Conservation (phyloP, 2,329 filamentous ascomycete genomes). For the Onygenales sp. region DNA sequence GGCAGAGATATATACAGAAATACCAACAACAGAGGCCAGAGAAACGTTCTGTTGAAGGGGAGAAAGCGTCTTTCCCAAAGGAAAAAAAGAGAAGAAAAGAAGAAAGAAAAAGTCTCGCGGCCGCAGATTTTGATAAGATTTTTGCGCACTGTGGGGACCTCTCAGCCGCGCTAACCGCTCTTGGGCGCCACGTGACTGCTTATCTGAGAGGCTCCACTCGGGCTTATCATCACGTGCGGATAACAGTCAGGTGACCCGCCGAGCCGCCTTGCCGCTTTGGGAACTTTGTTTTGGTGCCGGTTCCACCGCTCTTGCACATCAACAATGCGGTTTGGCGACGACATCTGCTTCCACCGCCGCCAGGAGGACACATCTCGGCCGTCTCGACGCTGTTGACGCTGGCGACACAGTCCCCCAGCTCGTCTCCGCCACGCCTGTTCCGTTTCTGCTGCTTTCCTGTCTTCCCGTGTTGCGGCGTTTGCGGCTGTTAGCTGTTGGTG, state of each 20-base stretch:
- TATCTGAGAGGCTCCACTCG: neutral
- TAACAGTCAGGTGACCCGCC: neutral
- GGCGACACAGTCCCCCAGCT: too few relatives aligned
- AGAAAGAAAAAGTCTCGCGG: constrained; percentile 9
- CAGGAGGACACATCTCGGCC: neutral
- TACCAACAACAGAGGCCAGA: constrained; percentile 35
- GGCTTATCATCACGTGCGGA: neutral
- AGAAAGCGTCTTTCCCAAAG: constrained; percentile 50
- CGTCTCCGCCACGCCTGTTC: too few relatives aligned
- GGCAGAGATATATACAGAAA: constrained; percentile 18
- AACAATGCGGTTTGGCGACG: constrained; percentile 4
- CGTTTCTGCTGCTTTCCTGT: too few relatives aligned
- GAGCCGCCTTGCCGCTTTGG: constrained; percentile 8
- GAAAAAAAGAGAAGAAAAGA: constrained; percentile 38
- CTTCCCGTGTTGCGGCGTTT: too few relatives aligned
- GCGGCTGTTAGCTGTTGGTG: too few relatives aligned
- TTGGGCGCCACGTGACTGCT: neutral
- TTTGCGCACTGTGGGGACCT: constrained; percentile 1
- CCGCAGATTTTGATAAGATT: neutral
- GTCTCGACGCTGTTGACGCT: too few relatives aligned
- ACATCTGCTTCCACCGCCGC: neutral
- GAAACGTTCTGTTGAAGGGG: constrained; percentile 48
- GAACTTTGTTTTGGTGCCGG: constrained; percentile 14
- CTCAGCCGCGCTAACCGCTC: neutral
- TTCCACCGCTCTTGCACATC: neutral